phyloP scores from a whole-genome alignment of 148 eudicot genomes.

The Rhododendron williamsianum region DNA sequence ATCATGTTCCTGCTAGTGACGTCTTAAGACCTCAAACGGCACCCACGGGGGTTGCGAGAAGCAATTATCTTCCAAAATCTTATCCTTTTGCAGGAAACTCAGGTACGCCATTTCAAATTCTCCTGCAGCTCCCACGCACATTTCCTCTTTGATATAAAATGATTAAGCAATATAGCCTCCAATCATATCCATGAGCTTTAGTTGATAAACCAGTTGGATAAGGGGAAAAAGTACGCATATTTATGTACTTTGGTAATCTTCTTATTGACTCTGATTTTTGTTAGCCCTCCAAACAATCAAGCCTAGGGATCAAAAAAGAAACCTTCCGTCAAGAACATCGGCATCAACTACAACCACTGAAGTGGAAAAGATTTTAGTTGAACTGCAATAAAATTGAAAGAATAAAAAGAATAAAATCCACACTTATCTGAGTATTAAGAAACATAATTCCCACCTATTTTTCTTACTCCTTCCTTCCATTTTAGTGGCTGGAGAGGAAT shows the following conservation, averaged over 20 bases:
- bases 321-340: not conserved
- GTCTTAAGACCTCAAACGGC: slow-evolving; percentile 28
- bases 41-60: slow-evolving; percentile 18
- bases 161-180: not conserved
- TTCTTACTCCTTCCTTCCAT: not conserved
- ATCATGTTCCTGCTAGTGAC: slow-evolving; percentile 26
- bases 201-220: not conserved
- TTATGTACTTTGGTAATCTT: not conserved
- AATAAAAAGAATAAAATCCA: too few species aligned
- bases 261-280: not conserved
- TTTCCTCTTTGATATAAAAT: not conserved
- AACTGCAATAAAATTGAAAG: not conserved
- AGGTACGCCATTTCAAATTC: slow-evolving; percentile 22
- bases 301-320: not conserved
- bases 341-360: too few species aligned
- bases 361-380: not conserved
- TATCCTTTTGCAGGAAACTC: slow-evolving; percentile 33
- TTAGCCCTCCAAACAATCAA: not conserved
- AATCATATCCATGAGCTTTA: not conserved
- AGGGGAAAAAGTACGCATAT: not conserved
- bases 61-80: slow-evolving; percentile 29
- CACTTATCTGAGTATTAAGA: not conserved
- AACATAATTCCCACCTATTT: not conserved
- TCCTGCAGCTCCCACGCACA: not conserved
- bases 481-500: not conserved